Evolutionary conservation across 805 yeast species (phyloP).

Genomic region (Candida ovalis): DNA sequence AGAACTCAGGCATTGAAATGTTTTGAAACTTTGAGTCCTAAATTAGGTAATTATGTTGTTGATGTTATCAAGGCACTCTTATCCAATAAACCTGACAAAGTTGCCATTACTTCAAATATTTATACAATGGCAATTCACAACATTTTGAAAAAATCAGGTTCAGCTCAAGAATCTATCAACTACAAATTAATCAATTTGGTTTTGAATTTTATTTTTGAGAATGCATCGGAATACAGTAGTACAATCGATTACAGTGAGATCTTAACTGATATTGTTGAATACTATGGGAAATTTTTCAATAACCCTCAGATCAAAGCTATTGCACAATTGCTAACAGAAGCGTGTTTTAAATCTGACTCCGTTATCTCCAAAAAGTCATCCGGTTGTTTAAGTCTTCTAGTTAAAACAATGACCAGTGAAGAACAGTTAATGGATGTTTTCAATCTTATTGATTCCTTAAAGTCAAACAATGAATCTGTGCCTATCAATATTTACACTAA

Average conservation of each 20-base stretch:
- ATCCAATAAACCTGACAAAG: conserved; percentile 22
- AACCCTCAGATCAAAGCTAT: conserved; percentile 21
- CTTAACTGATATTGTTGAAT: conserved; percentile 49
- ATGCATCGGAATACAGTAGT: conserved; percentile 22
- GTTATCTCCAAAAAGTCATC: conserved; percentile 44
- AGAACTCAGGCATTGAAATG: conserved; percentile 70
- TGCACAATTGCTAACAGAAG: not conserved
- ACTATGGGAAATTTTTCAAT: conserved; percentile 34
- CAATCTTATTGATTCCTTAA: not conserved
- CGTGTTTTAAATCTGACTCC: conserved; percentile 25
- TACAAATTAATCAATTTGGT: conserved; percentile 33
- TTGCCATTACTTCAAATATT: conserved; percentile 42
- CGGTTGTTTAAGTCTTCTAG: conserved; percentile 35
- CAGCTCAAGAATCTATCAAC: conserved; percentile 16
- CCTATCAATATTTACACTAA: conserved; percentile 16
- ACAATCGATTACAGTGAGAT: conserved; percentile 60
- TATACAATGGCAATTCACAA: conserved; percentile 51
- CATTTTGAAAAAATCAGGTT: conserved; percentile 33
- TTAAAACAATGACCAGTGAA: conserved; percentile 21
- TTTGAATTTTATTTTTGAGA: conserved; percentile 31
- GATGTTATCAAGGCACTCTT: conserved; percentile 29
- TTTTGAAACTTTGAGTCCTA: conserved; percentile 34
- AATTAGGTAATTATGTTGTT: conserved; percentile 31
- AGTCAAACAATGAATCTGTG: conserved; percentile 9
- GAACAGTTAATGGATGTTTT: conserved; percentile 12